Evolutionary conservation across 495 filamentous ascomycete genomes (phyloP).

Genomic region (Hypoxylon subgilvum): DNA sequence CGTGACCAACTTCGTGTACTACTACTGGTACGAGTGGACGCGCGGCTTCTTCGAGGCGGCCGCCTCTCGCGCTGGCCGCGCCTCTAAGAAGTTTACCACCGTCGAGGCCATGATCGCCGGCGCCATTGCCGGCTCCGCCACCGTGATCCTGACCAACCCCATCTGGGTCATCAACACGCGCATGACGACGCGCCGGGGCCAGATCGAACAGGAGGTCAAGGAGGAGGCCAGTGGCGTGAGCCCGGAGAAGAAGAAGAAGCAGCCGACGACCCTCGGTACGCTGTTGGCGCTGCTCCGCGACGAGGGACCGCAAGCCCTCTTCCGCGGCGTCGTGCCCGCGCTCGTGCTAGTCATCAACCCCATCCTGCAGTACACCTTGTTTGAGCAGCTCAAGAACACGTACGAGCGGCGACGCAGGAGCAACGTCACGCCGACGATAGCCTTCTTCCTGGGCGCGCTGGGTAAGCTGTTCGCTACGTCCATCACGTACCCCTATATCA

Average conservation of each 20-base stretch:
- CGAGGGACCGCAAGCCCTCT: constrained; percentile 83
- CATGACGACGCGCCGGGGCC: constrained; percentile 82
- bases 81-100: constrained; percentile 83
- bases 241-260: constrained; percentile 38
- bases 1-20: constrained; percentile 99
- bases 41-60: constrained; percentile 86
- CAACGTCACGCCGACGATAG: constrained; percentile 78
- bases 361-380: constrained; percentile 97
- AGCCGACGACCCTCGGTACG: constrained; percentile 75
- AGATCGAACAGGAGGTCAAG: constrained; percentile 55
- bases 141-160: constrained; percentile 93
- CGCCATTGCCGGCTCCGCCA: constrained; percentile 91
- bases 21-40: constrained; percentile 99
- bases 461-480: constrained; percentile 93
- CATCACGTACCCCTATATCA: constrained; percentile 98
- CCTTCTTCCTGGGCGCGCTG: constrained; percentile 88
- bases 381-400: constrained; percentile 88
- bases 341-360: constrained; percentile 95
- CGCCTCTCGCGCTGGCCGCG: constrained; percentile 73
- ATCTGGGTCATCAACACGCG: constrained; percentile 99
- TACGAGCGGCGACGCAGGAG: constrained; percentile 53
- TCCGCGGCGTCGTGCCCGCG: constrained; percentile 90
- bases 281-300: constrained; percentile 75
- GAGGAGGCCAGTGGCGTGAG: constrained; percentile 47
- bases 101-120: constrained; percentile 92